A percentile compares a stretch with the other conserved stretches of the same genome.
Evolutionary conservation across 176 grass and related monocot genomes (phyloP).

Genomic region (Microstegium vimineum): DNA sequence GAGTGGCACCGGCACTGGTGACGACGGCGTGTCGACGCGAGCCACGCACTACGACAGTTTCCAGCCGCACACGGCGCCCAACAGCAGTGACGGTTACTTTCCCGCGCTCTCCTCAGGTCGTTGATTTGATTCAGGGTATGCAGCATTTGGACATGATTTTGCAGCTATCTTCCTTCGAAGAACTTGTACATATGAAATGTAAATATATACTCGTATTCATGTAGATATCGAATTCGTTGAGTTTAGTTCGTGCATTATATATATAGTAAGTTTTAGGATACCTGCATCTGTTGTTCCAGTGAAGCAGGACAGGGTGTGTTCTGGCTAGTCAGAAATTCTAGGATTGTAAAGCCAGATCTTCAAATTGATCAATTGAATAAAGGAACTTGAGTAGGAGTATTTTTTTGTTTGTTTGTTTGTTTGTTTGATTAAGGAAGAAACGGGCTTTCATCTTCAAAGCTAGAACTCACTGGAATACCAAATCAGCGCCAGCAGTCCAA

Average conservation of each 20-base stretch:
- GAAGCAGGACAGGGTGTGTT: background rate
- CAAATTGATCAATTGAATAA: background rate
- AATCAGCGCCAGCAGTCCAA: background rate
- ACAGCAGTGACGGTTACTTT: constrained; percentile 25
- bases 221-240: background rate
- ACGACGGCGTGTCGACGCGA: background rate
- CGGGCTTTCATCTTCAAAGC: background rate
- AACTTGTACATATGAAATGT: background rate
- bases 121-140: background rate
- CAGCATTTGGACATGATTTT: background rate
- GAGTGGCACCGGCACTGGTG: background rate
- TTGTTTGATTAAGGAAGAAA: background rate
- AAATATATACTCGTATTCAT: constrained; percentile 4
- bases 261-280: background rate
- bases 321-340: background rate
- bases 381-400: background rate
- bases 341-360: background rate
- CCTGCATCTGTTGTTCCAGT: background rate
- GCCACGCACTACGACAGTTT: constrained; percentile 2
- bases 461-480: background rate
- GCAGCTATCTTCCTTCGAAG: background rate
- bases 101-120: constrained; percentile 35
- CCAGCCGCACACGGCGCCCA: background rate
- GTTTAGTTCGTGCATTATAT: background rate
- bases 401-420: background rate